These are phyloP conservation scores for Amphibolis antarctica DNA, from an alignment of 106 monocot species.

Conservation along the genomic window DNA sequence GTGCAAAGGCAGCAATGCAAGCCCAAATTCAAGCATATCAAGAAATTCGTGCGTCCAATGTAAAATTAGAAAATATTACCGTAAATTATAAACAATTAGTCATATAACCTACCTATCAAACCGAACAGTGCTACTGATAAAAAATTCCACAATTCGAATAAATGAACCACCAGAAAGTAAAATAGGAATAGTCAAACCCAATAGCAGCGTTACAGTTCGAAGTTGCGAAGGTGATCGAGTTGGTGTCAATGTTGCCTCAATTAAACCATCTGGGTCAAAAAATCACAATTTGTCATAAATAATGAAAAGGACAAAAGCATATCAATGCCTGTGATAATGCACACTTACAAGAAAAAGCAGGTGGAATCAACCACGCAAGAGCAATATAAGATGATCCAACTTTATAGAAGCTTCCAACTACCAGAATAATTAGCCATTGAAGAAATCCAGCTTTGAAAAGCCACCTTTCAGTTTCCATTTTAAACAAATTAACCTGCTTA, in stretches of 20 bases:
- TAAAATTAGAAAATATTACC: background rate
- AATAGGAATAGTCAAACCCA: conserved; percentile 54
- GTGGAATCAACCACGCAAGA: conserved; percentile 80
- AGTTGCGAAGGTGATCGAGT: conserved; percentile 54
- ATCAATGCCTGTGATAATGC: background rate
- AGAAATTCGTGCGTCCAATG: background rate
- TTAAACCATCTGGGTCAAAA: conserved; percentile 57
- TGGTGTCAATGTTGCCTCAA: conserved; percentile 96
- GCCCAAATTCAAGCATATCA: no score
- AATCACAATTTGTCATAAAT: conserved; percentile 3
- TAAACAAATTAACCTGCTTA: conserved; percentile 24
- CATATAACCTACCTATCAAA: conserved; percentile 50
- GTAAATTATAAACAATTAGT: background rate
- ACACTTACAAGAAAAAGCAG: conserved; percentile 89
- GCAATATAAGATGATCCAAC: conserved; percentile 69
- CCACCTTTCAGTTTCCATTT: conserved; percentile 89
- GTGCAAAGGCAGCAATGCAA: no score
- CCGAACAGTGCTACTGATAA: conserved; percentile 54
- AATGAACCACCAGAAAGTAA: conserved; percentile 45
- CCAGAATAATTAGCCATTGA: conserved; percentile 73
- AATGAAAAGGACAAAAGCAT: background rate
- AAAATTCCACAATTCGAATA: conserved; percentile 35
- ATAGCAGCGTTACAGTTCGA: conserved; percentile 50
- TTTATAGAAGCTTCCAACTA: conserved; percentile 49
- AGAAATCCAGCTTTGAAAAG: conserved; percentile 88